Conservation (phyloP, 768 basidiomycete species). For the Dacryopinax spathularia region DNA sequence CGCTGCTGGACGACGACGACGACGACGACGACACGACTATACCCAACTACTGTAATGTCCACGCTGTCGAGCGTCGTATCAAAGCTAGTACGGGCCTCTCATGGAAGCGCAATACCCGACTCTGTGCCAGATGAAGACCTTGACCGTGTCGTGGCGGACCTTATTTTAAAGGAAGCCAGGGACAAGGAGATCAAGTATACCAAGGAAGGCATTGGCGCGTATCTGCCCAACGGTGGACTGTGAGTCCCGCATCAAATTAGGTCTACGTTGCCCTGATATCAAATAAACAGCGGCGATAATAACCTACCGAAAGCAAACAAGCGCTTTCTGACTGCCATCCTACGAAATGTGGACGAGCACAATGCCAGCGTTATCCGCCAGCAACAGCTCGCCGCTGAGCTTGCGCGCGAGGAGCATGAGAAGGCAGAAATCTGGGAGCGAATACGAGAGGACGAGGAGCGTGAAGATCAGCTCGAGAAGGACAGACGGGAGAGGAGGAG, state of each 20-base stretch:
- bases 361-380: constrained; percentile 55
- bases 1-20: no score
- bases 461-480: constrained; percentile 28
- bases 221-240: constrained; percentile 41
- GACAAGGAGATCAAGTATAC: constrained; percentile 69
- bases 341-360: constrained; percentile 89
- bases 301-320: constrained; percentile 57
- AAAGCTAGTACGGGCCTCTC: constrained; percentile 58
- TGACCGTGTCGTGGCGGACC: constrained; percentile 79
- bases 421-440: constrained; percentile 14
- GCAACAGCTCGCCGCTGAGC: constrained; percentile 23
- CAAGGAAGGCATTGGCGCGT: constrained; percentile 65
- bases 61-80: constrained; percentile 78
- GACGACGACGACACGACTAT: background rate
- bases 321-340: constrained; percentile 43
- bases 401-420: constrained; percentile 15
- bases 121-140: constrained; percentile 68
- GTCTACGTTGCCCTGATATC: background rate
- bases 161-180: constrained; percentile 86
- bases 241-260: constrained; percentile 18
- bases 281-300: constrained; percentile 39
- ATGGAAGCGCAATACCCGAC: constrained; percentile 48
- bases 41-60: constrained; percentile 16
- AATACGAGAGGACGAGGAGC: constrained; percentile 14
- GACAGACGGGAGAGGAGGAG: constrained; percentile 35